Evolutionary conservation across 2,329 filamentous ascomycete genomes (phyloP), one percentile per base, ranked within the genome.

Genomic region (Helotiales sp.): DNA sequence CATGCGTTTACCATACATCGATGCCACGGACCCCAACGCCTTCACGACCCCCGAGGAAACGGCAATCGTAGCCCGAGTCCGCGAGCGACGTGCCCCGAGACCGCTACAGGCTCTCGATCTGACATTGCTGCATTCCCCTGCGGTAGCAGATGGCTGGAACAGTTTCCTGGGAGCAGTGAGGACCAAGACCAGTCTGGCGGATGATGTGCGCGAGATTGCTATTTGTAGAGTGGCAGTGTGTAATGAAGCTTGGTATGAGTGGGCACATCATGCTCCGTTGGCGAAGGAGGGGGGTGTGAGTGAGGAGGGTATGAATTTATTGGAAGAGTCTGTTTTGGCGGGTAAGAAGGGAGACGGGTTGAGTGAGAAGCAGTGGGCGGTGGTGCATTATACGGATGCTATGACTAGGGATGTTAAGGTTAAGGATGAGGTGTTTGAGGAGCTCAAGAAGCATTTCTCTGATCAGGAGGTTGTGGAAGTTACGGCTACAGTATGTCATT

Each of bases 231-330:
- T 96, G 13, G 91, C 91, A 12, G 86, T 88, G 15, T 81, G 91
- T 67, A 96, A 96, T 74, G 74, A 81, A 17, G 91, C 91, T 1
- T 91, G 88, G 85, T 96, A 92, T 73, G 91, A 96, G 73, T 96
- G 90, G 91, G 82, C 77, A 33, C 84, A 90, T 54, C 91, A 96
- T 70, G 86, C 86, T 15, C 90, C 90, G 13, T 81, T 81, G 4
- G 76, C 67, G 12, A 24, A 70, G 52, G 65, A 57, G 7, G 68
- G 67, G 12, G 64, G 66, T 3, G 65, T 67, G 7, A 59, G 51
- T 52, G 65, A 65, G 3, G 65, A 59, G 25, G 65, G 63, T 2
- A 55, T 67, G 61, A 60, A 63, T 58, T 47, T 59, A 34, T 48
- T 67, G 6, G 63, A 48, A 22, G 40, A 57, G 27, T 52, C 30